Base-by-base conservation (phyloP, 257 asterid genomes). In the Lycium barbarum region DNA sequence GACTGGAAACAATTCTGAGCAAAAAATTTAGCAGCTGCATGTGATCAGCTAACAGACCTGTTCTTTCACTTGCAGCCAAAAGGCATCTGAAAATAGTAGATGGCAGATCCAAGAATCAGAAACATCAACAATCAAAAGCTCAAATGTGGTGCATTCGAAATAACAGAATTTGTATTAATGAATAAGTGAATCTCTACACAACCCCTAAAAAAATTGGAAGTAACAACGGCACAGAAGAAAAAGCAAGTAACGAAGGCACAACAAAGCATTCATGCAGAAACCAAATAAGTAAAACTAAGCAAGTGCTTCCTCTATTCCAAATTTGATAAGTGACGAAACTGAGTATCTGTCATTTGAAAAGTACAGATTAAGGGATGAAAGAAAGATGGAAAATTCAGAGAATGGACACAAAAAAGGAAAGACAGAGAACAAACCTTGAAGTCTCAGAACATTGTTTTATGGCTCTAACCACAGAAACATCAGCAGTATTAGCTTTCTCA, bases 391-490 rank as follows among this genome's bases (percentile, higher is more conserved):
- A 86, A 82, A 61, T 26, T 38, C 17, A 70, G 35, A 54, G 58
- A 36, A 62, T 65, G 74, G 80, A 57, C 83, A 63, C 20, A 40
- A 63, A 63, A 40, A 58, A 36, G 61, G 17, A 35, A 70, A 80
- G 55, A 36, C 79, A 83, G 82, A 80, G 66, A 82, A 62, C 89
- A 45, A 88, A 95, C 99, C 96, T 87, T 88, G 92, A 62, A 86
- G 89, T 92, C 87, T 93, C 97, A 51, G 94, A 87, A 90, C 95
- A 91, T 55, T 92, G 92, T 87, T 91, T 90, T 80, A 90, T 89
- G 82, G 97, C 92, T 90, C 89, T 86, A 81, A 86, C 70, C 80
- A 89, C 83, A 74, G 91, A 83, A 84, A 80, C 89, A 88, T 85
- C 83, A 86, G 83, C 90, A 57, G 86, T 22, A 57, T 80, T 76